Conservation (phyloP, 225 moss, liverwort and hornwort genomes). For the Polytrichum commune region DNA sequence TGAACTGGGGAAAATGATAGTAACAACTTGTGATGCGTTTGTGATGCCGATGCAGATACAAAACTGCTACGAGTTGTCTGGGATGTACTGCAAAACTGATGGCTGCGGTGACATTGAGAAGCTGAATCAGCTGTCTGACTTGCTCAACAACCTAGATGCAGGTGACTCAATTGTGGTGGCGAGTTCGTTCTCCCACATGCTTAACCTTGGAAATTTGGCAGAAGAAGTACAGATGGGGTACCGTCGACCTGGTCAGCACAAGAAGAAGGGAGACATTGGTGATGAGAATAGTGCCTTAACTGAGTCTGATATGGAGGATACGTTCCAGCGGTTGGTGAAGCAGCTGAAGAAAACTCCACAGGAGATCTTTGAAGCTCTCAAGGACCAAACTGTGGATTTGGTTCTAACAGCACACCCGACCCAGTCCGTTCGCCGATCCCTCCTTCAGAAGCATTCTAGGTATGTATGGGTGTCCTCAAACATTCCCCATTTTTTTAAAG, state of each 20-base stretch:
- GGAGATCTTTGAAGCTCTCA: slow-evolving; percentile 61
- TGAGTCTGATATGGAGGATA: slow-evolving; percentile 59
- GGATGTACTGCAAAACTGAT: slow-evolving; percentile 42
- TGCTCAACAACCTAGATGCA: slow-evolving; percentile 41
- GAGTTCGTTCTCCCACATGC: slow-evolving; percentile 67
- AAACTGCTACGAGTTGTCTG: slow-evolving; percentile 56
- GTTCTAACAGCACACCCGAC: slow-evolving; percentile 63
- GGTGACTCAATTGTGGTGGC: slow-evolving; percentile 57
- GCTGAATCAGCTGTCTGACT: slow-evolving; percentile 35
- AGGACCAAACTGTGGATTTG: slow-evolving; percentile 54
- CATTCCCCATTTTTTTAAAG: no score
- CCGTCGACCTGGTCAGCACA: slow-evolving; percentile 38
- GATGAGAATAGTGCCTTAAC: slow-evolving; percentile 59
- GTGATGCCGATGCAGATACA: slow-evolving; percentile 28
- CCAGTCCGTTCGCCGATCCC: slow-evolving; percentile 54
- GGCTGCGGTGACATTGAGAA: slow-evolving; percentile 40
- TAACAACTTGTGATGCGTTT: not conserved
- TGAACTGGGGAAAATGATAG: not conserved
- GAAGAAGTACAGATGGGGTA: slow-evolving; percentile 68
- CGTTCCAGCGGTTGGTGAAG: slow-evolving; percentile 52
- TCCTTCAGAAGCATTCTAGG: slow-evolving; percentile 62
- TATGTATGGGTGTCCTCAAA: not conserved
- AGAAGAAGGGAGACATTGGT: slow-evolving; percentile 44
- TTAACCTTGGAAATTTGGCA: slow-evolving; percentile 63
- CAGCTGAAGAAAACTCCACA: slow-evolving; percentile 53